These are phyloP conservation scores for Calonectria ilicicola DNA, from an alignment of 2,329 filamentous ascomycete species.

Conservation along the genomic window DNA sequence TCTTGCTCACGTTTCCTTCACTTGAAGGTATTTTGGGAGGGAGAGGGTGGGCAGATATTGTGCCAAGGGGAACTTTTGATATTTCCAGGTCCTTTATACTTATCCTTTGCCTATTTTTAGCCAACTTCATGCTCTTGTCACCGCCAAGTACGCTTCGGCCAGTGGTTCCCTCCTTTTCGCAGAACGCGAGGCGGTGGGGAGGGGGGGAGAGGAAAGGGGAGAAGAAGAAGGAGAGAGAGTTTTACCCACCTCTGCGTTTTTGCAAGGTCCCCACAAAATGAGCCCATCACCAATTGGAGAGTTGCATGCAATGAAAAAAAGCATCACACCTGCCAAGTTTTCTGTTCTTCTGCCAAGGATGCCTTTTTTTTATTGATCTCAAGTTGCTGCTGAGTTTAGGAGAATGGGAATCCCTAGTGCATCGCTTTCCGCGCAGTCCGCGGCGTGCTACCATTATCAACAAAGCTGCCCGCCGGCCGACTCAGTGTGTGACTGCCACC, in stretches of 20 bases:
- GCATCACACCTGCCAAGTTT: too few relatives aligned
- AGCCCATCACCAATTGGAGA: not conserved
- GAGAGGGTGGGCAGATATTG: not conserved
- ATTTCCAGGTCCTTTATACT: not conserved
- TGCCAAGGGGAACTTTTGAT: not conserved
- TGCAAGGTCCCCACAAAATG: not conserved
- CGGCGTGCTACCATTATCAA: not conserved
- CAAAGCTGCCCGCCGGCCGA: not conserved
- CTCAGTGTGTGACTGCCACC: not conserved
- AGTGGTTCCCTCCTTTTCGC: not conserved
- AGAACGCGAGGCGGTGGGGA: too few relatives aligned
- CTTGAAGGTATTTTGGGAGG: not conserved
- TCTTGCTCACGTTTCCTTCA: not conserved
- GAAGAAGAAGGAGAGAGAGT: not conserved
- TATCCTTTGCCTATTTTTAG: slow-evolving; percentile 4
- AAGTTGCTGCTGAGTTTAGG: not conserved
- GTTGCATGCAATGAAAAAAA: not conserved
- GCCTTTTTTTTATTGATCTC: too few relatives aligned
- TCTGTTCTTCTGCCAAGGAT: not conserved
- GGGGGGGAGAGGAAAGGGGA: not conserved
- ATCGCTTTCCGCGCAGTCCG: not conserved
- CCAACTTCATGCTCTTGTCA: not conserved
- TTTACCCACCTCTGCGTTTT: not conserved
- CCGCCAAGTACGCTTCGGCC: not conserved
- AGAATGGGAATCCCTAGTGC: not conserved